Evolutionary conservation across 257 asterid genomes (phyloP), one percentile per base, ranked within the genome.

Genomic region (Solanum peruvianum): DNA sequence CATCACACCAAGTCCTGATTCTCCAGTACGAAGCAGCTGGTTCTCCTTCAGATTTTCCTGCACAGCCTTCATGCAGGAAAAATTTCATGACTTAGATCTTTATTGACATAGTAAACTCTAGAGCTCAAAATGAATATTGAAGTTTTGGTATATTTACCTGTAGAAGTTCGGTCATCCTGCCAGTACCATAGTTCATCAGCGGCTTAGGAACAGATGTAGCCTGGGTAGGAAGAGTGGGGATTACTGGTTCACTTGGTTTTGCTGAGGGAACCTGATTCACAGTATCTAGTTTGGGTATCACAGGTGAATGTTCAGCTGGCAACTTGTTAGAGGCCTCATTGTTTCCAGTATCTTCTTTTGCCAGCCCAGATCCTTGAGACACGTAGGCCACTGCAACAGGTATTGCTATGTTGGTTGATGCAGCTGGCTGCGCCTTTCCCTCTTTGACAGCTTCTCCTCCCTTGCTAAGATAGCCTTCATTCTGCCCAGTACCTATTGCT

Each of bases 161-260:
- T 85, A 97, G 90, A 83, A 97, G 98, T 91, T 95, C 98, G 25
- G 98, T 93, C 99, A 97, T 95, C 84, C 94, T 94, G 86, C 99
- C 98, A n/a, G 93, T 49, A 39, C 93, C 95, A 81, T 86, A 92
- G 77, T 42, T 88, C 91, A 88, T 91, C 86, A 89, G 85, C 20
- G 95, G 92, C 80, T 91, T 90, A 2, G 91, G 31, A 49, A 87
- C 89, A 15, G 95, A 85, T 20, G 92, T 85, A 58, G 91, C 70
- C 66, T 88, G 91, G 84, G 66, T 35, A 86, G 15, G 81, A 69
- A 56, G 47, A 44, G 77, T 6, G 42, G 76, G 27, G 31, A 39
- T 77, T 11, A 4, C 69, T 37, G 76, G 41, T 82, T 87, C 60
- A 27, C 27, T 33, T 9, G 95, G 86, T 87, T 90, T 91, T 9